Conservation (phyloP, 2,329 filamentous ascomycete genomes). For the Ophiognomonia clavigignenti-juglandacearum region DNA sequence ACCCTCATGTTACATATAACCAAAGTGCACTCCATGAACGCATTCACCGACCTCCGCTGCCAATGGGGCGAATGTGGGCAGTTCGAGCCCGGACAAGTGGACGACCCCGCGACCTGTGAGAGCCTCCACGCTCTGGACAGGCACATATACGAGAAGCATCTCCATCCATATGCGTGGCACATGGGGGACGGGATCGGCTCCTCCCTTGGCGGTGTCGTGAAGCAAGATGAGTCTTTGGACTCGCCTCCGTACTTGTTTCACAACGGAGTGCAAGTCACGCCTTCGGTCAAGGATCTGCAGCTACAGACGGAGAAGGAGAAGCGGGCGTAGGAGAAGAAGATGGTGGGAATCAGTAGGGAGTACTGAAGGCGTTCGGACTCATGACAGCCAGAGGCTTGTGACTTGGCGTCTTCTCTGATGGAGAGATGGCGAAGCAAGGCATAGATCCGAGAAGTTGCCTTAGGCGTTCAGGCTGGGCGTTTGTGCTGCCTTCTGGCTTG, state of each 20-base stretch:
- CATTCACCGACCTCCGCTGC: background rate
- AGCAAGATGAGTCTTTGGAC: background rate
- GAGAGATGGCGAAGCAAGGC: too few species aligned
- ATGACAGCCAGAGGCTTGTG: too few species aligned
- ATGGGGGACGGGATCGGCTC: conserved; percentile 1
- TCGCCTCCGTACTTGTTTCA: background rate
- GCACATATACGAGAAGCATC: background rate
- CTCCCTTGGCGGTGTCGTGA: background rate
- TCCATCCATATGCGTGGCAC: background rate
- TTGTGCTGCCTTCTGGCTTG: too few species aligned
- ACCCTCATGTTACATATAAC: conserved; percentile 3
- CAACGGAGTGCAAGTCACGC: background rate
- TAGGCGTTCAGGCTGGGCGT: too few species aligned
- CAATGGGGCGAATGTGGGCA: background rate
- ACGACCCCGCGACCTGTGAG: background rate
- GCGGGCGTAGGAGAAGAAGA: background rate
- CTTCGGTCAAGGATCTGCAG: background rate
- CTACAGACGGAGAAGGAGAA: background rate
- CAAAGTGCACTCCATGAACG: conserved; percentile 1
- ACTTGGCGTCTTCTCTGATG: too few species aligned
- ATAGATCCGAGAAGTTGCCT: too few species aligned
- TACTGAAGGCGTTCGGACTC: too few species aligned
- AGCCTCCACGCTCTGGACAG: background rate
- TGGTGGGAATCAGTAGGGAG: too few species aligned
- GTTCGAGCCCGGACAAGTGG: too few species aligned